Conservation (phyloP, 1,284 basidiomycete species). For the Acaromyces ingoldii region DNA sequence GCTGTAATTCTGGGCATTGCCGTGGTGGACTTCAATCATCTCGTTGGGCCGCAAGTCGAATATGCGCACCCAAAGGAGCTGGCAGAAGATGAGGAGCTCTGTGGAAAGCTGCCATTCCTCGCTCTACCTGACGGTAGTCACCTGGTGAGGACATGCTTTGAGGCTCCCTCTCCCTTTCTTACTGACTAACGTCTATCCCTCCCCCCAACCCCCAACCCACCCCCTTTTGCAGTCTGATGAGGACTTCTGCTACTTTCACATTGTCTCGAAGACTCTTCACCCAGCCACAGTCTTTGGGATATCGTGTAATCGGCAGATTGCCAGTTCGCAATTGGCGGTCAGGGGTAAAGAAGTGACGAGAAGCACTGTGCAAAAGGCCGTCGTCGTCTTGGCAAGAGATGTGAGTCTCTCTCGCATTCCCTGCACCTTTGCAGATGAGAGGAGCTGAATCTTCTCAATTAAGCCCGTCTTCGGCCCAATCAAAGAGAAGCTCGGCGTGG, state of each 20-base stretch:
- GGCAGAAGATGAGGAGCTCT: constrained; percentile 39
- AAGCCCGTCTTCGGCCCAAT: constrained; percentile 51
- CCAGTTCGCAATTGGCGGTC: constrained; percentile 71
- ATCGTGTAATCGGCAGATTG: constrained; percentile 82
- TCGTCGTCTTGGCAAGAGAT: constrained; percentile 76
- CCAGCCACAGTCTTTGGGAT: constrained; percentile 32
- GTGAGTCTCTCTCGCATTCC: constrained; percentile 23
- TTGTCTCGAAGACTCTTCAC: constrained; percentile 46
- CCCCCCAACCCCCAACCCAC: neutral
- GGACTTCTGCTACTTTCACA: constrained; percentile 95
- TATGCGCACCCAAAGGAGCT: constrained; percentile 39
- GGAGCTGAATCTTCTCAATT: constrained; percentile 36
- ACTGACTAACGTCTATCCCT: neutral
- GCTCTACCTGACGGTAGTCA: constrained; percentile 96
- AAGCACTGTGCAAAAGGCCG: constrained; percentile 94
- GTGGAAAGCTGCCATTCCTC: constrained; percentile 75
- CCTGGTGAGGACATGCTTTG: constrained; percentile 58
- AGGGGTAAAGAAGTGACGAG: constrained; percentile 84
- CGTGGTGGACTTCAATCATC: constrained; percentile 50
- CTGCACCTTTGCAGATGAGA: constrained; percentile 1
- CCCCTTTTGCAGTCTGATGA: constrained; percentile 65
- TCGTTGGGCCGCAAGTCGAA: constrained; percentile 48
- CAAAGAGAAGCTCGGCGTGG: constrained; percentile 89
- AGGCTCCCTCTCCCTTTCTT: neutral
- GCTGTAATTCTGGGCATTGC: constrained; percentile 44